phyloP scores from a whole-genome alignment of 2,329 filamentous ascomycete genomes.

The Colletotrichum sp. region DNA sequence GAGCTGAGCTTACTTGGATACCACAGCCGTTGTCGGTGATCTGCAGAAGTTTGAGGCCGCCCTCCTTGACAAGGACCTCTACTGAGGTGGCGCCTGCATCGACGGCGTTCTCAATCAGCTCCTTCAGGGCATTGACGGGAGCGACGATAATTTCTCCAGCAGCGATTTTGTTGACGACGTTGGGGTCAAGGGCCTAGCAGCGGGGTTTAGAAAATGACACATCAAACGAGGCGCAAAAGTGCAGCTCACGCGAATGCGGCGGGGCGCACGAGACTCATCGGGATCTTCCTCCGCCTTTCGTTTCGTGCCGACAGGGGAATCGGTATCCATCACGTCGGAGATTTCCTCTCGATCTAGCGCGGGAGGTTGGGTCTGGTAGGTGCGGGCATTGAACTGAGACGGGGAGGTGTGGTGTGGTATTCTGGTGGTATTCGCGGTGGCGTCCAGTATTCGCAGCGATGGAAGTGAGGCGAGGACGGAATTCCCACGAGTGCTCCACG shows the following conservation, averaged over 20 bases:
- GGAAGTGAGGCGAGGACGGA: neutral
- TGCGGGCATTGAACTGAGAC: neutral
- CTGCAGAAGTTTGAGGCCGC: constrained; percentile 91
- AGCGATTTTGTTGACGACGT: constrained; percentile 98
- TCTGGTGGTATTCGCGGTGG: neutral
- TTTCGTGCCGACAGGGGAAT: constrained; percentile 49
- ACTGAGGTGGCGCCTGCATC: constrained; percentile 94
- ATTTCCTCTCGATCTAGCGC: constrained; percentile 24
- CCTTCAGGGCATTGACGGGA: constrained; percentile 93
- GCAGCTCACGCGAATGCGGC: constrained; percentile 53
- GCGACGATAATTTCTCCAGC: constrained; percentile 98
- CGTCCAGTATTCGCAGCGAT: neutral
- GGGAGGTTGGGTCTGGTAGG: neutral
- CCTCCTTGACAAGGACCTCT: constrained; percentile 92
- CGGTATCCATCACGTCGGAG: constrained; percentile 44
- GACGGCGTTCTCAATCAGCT: constrained; percentile 95
- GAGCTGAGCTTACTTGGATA: constrained; percentile 70
- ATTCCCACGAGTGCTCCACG: no score
- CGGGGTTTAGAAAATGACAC: neutral
- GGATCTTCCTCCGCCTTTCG: constrained; percentile 49
- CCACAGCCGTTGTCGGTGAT: constrained; percentile 98
- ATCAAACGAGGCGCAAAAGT: neutral
- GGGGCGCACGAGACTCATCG: constrained; percentile 44
- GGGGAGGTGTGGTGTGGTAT: neutral
- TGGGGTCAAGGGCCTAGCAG: constrained; percentile 78